phyloP scores from a whole-genome alignment of 2,329 filamentous ascomycete genomes.

The Arthrinium puccinioides region DNA sequence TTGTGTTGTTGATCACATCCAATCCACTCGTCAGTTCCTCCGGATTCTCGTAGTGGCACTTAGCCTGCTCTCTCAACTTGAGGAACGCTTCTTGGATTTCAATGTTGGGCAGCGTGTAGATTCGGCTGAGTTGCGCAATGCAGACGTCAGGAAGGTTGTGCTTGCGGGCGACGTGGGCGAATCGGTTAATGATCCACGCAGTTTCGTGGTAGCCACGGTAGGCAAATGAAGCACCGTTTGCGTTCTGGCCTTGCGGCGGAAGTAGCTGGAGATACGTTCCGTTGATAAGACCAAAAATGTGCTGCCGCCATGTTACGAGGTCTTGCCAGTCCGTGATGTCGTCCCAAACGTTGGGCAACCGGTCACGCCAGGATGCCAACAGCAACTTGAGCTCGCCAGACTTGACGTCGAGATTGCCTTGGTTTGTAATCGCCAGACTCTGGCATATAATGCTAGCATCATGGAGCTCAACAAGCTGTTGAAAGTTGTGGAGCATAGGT shows the following conservation, averaged over 20 bases:
- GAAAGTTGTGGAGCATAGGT: slow-evolving; percentile 92
- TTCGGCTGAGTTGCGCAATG: slow-evolving; percentile 92
- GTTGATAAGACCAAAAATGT: slow-evolving; percentile 98
- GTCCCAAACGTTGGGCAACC: slow-evolving; percentile 96
- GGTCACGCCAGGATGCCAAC: slow-evolving; percentile 89
- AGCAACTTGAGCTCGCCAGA: slow-evolving; percentile 93
- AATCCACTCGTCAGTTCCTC: slow-evolving; percentile 86
- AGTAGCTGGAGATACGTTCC: slow-evolving; percentile 82
- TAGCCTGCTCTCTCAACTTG: slow-evolving; percentile 96
- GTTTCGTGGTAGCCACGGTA: slow-evolving; percentile 98
- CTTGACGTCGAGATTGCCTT: slow-evolving; percentile 82
- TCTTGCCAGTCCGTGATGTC: slow-evolving; percentile 99
- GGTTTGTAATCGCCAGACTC: slow-evolving; percentile 79
- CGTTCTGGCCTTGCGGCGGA: slow-evolving; percentile 71
- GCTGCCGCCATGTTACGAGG: slow-evolving; percentile 97
- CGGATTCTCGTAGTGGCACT: slow-evolving; percentile 96
- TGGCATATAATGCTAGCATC: slow-evolving; percentile 95
- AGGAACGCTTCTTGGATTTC: slow-evolving; percentile 99
- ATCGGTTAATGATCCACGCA: slow-evolving; percentile 99
- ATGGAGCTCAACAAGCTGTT: slow-evolving; percentile 93
- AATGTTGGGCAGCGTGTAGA: slow-evolving; percentile 98
- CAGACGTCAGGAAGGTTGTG: slow-evolving; percentile 96
- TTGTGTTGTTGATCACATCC: slow-evolving; percentile 99
- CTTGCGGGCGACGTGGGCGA: slow-evolving; percentile 94
- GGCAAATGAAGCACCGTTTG: slow-evolving; percentile 86